Base-by-base conservation (phyloP, 306 rosid species). In the Glycine latifolia region DNA sequence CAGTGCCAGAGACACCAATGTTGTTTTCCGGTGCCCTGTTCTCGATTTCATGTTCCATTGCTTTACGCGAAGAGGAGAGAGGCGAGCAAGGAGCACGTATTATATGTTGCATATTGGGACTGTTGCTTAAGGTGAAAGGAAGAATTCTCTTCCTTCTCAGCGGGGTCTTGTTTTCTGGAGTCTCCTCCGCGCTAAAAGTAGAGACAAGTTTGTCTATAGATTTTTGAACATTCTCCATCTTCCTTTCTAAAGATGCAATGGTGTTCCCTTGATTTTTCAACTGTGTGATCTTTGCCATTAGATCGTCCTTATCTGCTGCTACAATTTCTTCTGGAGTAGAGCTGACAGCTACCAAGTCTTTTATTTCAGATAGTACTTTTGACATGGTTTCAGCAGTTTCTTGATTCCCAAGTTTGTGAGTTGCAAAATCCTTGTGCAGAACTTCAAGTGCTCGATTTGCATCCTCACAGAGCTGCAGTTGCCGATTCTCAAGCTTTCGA, bases 361-460 rank as follows among this genome's bases (percentile, higher is more conserved):
- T 89, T 59, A 93, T 89, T 87, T 95, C 97, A 31, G 97, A 90
- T 66, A 95, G 88, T 76, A 91, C 85, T 82, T 86, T 95, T 3
- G 97, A 89, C 85, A 93, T 91, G 73, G 91, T 89, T 69, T 93
- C 97, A 54, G 97, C 88, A 14, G 97, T 86, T 91, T 95, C 97
- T 79, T 90, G 85, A 85, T 88, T 89, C 59, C 99, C 99, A 72
- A 91, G 67, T 60, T 85, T 86, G 84, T 91, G 95, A 39, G 94
- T 86, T 73, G 92, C 88, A 66, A 95, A 89, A 81, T 95, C 99
- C 87, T 87, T 91, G 81, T 92, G 95, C 75, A 95, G 87, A 86
- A 91, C 90, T 84, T 95, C 97, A 75, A 95, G 95, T 16, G 99
- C 97, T 58, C 91, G 92, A 73, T 91, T 92, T 77, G 97, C 99